Conservation (phyloP, 164 flowering plant genomes). For the Stephania cephalantha region DNA sequence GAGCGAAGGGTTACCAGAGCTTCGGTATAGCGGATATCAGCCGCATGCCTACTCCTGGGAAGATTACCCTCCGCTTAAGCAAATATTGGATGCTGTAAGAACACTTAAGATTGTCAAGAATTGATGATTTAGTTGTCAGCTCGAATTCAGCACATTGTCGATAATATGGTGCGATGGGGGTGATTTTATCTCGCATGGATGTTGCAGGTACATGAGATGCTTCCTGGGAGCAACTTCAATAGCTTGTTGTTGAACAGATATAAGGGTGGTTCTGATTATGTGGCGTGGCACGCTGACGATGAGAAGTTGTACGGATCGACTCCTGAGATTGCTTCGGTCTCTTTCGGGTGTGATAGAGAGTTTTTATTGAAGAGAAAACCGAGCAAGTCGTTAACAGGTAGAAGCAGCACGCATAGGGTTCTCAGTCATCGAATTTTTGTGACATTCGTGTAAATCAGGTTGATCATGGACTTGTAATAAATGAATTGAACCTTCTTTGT, state of each 20-base stretch:
- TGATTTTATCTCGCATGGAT: background rate
- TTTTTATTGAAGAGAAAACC: conserved; percentile 70
- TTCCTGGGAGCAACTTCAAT: conserved; percentile 82
- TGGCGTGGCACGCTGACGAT: conserved; percentile 95
- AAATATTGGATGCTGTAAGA: conserved; percentile 56
- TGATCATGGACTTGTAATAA: too few relatives aligned
- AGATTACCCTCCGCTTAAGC: conserved; percentile 67
- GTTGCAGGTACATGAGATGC: conserved; percentile 60
- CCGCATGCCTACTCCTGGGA: conserved; percentile 83
- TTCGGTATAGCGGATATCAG: conserved; percentile 77
- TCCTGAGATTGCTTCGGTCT: conserved; percentile 83
- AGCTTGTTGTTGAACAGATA: conserved; percentile 84
- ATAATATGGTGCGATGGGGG: too few relatives aligned
- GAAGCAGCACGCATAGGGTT: background rate
- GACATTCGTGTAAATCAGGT: background rate
- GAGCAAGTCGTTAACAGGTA: conserved; percentile 37
- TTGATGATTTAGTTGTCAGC: background rate
- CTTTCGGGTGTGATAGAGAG: conserved; percentile 91
- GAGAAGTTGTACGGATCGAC: conserved; percentile 84
- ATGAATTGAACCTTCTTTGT: background rate
- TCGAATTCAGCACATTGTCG: background rate
- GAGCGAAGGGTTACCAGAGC: conserved; percentile 50
- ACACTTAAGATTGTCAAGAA: background rate
- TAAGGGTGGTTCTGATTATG: conserved; percentile 77
- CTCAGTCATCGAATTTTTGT: background rate